Evolutionary conservation across 1,284 basidiomycete genomes (phyloP).

Genomic region (Cutaneotrichosporon sp.): DNA sequence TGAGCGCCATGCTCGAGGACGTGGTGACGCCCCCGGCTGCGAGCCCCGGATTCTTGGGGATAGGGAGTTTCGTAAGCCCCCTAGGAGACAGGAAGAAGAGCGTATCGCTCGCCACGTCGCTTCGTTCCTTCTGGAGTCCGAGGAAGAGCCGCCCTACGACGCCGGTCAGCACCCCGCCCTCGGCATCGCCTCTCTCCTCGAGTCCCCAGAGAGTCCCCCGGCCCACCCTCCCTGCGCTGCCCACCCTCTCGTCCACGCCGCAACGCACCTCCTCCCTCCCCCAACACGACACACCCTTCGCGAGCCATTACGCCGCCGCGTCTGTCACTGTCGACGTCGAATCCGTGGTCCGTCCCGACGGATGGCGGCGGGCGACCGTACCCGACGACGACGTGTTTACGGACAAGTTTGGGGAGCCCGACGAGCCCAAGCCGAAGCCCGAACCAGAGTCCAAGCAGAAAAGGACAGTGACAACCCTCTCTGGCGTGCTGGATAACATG

Average conservation of each 20-base stretch:
- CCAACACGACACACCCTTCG: constrained; percentile 52
- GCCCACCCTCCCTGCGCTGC: not conserved
- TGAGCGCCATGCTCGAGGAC: constrained; percentile 64
- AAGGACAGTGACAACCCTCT: constrained; percentile 62
- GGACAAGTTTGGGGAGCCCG: constrained; percentile 13
- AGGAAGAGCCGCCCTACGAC: constrained; percentile 1
- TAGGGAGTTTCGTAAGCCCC: constrained; percentile 1
- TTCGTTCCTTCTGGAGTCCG: constrained; percentile 63
- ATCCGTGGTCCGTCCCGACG: constrained; percentile 58
- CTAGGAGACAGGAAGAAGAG: constrained; percentile 17
- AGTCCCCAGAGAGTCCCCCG: not conserved
- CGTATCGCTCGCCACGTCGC: constrained; percentile 54
- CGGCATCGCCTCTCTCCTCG: not conserved
- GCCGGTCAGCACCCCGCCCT: not conserved
- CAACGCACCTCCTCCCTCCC: not conserved
- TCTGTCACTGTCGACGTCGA: constrained; percentile 59
- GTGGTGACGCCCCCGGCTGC: not conserved
- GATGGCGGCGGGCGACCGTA: not conserved
- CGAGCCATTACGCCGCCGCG: constrained; percentile 78
- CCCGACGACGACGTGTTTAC: constrained; percentile 20
- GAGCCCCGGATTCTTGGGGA: not conserved
- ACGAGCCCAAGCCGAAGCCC: not conserved
- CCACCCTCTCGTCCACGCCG: not conserved
- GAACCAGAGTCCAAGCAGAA: too few species aligned
- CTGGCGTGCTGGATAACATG: constrained; percentile 85